Evolutionary conservation across 78 protist genomes (phyloP).

Genomic region (Emiliania huxleyi): DNA sequence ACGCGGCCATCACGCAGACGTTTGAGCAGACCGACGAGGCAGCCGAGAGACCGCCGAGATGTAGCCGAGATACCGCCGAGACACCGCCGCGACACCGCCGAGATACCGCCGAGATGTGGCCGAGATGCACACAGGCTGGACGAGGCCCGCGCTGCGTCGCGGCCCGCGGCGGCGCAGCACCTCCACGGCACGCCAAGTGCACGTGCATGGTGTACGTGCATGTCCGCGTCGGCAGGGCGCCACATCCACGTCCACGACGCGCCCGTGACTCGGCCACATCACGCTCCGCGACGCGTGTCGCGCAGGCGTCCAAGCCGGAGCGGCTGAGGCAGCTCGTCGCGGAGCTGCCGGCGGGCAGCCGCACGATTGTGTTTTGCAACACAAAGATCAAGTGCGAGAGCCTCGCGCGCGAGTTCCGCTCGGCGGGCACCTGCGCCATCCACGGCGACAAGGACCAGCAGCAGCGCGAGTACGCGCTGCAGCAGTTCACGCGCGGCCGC

Average conservation of each 20-base stretch:
- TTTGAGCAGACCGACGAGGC: neutral
- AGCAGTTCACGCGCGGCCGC: neutral
- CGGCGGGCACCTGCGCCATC: constrained; percentile 39
- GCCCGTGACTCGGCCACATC: neutral
- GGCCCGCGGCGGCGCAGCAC: too few relatives aligned
- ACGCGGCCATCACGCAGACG: constrained; percentile 83
- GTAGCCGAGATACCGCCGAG: too few relatives aligned
- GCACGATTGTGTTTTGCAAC: constrained; percentile 39
- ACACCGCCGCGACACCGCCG: too few relatives aligned
- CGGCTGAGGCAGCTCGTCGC: neutral
- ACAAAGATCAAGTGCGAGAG: constrained; percentile 32
- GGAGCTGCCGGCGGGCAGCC: neutral
- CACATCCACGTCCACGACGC: neutral
- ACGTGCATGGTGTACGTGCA: too few relatives aligned
- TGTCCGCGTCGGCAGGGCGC: neutral
- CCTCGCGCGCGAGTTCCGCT: neutral
- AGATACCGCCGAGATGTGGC: too few relatives aligned
- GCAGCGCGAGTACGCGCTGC: constrained; percentile 33
- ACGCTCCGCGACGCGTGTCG: neutral
- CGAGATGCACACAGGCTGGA: neutral
- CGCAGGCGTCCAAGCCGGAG: neutral
- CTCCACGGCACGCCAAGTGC: too few relatives aligned
- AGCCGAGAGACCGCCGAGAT: too few relatives aligned
- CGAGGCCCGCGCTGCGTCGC: too few relatives aligned
- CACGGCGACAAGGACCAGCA: constrained; percentile 65